Percentiles rank a stretch among this genome's conserved stretches.
Evolutionary conservation across 2,329 filamentous ascomycete species (phyloP).

Genomic region (Trichophaea hybrida): DNA sequence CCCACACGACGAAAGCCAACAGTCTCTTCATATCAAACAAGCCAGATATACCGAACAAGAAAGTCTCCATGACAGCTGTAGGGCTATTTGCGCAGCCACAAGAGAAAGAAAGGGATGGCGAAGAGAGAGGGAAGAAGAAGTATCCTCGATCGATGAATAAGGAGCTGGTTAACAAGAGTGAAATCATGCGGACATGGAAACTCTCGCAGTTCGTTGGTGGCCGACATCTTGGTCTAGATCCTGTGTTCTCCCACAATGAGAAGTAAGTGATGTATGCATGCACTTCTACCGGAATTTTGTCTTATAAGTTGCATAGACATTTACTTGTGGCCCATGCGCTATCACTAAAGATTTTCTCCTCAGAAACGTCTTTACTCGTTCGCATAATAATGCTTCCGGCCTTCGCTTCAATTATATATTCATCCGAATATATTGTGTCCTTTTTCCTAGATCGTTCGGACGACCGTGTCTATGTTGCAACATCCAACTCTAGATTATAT

Average conservation of each 20-base stretch:
- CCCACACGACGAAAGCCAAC: too few relatives aligned
- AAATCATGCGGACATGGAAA: constrained; percentile 36
- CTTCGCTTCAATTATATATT: constrained; percentile 9
- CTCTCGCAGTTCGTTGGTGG: constrained; percentile 52
- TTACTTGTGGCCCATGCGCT: constrained; percentile 61
- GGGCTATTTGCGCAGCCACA: background rate
- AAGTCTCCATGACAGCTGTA: background rate
- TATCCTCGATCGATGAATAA: background rate
- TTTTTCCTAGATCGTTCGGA: constrained; percentile 41
- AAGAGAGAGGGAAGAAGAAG: background rate
- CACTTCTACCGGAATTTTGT: background rate
- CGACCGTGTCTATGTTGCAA: constrained; percentile 41
- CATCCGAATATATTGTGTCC: constrained; percentile 34
- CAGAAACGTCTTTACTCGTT: constrained; percentile 64
- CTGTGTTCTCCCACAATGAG: constrained; percentile 47
- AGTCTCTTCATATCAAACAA: too few relatives aligned
- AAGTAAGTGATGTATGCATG: constrained; percentile 23
- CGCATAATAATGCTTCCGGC: constrained; percentile 49
- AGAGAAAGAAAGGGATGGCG: background rate
- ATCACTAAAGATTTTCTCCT: constrained; percentile 66
- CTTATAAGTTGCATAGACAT: constrained; percentile 38
- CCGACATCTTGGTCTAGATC: constrained; percentile 49
- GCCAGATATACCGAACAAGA: too few relatives aligned
- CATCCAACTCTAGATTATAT: constrained; percentile 37
- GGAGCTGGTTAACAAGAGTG: background rate